Percentiles rank a stretch among this genome's conserved stretches.
phyloP scores from a whole-genome alignment of 2,329 filamentous ascomycete species.

The Colletotrichum godetiae region DNA sequence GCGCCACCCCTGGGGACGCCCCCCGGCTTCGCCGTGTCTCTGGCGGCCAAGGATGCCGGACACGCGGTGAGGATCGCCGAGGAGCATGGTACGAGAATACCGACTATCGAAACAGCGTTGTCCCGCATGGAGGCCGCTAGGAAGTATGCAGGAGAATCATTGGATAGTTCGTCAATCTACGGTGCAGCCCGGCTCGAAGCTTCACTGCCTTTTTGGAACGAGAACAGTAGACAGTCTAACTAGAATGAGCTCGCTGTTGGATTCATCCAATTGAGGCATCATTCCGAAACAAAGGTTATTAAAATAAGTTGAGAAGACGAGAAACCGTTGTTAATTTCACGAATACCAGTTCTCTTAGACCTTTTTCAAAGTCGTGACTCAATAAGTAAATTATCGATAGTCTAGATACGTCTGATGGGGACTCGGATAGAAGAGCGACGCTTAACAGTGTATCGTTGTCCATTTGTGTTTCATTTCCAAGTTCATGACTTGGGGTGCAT shows the following conservation, averaged over 20 bases:
- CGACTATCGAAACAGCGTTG: conserved; percentile 27
- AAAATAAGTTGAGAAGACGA: too few relatives aligned
- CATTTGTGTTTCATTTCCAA: neutral
- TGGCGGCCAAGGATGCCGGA: conserved; percentile 27
- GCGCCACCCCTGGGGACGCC: conserved; percentile 37
- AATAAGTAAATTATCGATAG: too few relatives aligned
- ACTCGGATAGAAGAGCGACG: too few relatives aligned
- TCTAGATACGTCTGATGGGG: too few relatives aligned
- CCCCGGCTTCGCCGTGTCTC: conserved; percentile 26
- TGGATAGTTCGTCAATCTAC: conserved; percentile 29
- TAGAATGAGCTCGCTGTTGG: neutral
- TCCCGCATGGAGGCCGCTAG: conserved; percentile 23
- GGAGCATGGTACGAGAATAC: conserved; percentile 16
- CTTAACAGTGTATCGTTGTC: too few relatives aligned
- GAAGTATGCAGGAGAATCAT: conserved; percentile 22
- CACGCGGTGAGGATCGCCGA: conserved; percentile 27
- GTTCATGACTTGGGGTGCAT: neutral
- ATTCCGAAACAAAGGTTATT: too few relatives aligned
- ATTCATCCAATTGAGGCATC: too few relatives aligned
- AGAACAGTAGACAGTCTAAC: conserved; percentile 27
- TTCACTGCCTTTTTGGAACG: conserved; percentile 29
- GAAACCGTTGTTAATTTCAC: too few relatives aligned
- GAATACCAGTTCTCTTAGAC: too few relatives aligned
- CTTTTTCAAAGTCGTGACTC: too few relatives aligned
- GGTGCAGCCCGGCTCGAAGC: conserved; percentile 28